phyloP scores from a whole-genome alignment of 331 rosid species.

The Erythrophleum ivorense region DNA sequence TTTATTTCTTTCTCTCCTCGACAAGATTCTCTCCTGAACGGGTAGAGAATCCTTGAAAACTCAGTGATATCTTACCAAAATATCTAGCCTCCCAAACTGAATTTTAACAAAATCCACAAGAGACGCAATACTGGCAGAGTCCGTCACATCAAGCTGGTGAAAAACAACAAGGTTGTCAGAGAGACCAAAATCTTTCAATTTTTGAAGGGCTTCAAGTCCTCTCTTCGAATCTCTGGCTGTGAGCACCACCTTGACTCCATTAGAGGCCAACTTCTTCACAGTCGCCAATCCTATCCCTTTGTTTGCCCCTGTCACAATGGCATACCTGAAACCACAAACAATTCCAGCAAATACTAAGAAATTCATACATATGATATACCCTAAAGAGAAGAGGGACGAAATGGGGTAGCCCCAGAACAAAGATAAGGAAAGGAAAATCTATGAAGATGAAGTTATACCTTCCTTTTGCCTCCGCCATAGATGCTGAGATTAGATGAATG shows the following conservation, averaged over 20 bases:
- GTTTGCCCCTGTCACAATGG: slow-evolving; percentile 54
- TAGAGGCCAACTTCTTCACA: slow-evolving; percentile 48
- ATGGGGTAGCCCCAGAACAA: not conserved
- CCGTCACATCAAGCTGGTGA: slow-evolving; percentile 67
- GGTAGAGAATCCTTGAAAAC: not conserved
- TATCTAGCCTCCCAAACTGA: slow-evolving; percentile 60
- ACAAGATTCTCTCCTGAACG: too few species aligned
- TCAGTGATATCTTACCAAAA: slow-evolving; percentile 51
- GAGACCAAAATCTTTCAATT: slow-evolving; percentile 43
- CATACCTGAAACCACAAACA: slow-evolving; percentile 33
- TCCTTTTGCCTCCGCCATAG: slow-evolving; percentile 1
- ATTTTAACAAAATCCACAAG: slow-evolving; percentile 48
- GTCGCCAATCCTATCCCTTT: slow-evolving; percentile 57
- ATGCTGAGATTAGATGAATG: not conserved
- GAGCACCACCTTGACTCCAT: slow-evolving; percentile 50
- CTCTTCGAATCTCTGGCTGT: slow-evolving; percentile 55
- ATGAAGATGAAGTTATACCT: not conserved
- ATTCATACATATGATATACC: not conserved
- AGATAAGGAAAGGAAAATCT: not conserved
- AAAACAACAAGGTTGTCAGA: slow-evolving; percentile 40
- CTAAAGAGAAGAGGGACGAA: not conserved
- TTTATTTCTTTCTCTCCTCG: too few species aligned
- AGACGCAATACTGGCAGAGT: slow-evolving; percentile 49
- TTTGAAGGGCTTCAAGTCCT: slow-evolving; percentile 52
- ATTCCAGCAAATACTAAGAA: not conserved